phyloP scores from a whole-genome alignment of 2,329 filamentous ascomycete genomes.

The Colletotrichum tabaci region DNA sequence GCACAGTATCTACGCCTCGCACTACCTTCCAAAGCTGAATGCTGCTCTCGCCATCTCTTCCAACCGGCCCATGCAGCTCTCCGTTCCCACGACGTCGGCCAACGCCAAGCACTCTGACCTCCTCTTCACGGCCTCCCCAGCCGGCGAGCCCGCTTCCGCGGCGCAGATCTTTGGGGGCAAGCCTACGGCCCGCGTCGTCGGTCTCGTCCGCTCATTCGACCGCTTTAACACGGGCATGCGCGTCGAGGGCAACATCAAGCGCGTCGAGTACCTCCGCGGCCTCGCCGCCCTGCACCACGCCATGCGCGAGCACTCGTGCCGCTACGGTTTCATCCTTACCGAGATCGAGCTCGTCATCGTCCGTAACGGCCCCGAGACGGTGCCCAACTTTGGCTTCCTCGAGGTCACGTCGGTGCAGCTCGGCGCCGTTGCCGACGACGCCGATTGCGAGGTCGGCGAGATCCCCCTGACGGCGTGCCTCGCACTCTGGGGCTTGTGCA shows the following conservation, averaged over 20 bases:
- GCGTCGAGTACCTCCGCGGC: conserved; percentile 90
- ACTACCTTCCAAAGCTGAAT: conserved; percentile 91
- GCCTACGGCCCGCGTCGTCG: conserved; percentile 75
- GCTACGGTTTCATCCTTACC: conserved; percentile 96
- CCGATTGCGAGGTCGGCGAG: conserved; percentile 49
- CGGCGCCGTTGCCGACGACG: conserved; percentile 55
- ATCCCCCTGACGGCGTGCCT: conserved; percentile 78
- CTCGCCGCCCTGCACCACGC: conserved; percentile 88
- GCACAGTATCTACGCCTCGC: conserved; percentile 80
- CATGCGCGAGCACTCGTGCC: conserved; percentile 93
- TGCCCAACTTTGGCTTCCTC: conserved; percentile 90
- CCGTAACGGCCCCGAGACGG: conserved; percentile 79
- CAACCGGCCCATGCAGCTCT: conserved; percentile 72
- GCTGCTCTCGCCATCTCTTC: conserved; percentile 84
- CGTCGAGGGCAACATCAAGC: conserved; percentile 83
- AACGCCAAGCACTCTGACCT: conserved; percentile 63
- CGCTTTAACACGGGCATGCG: conserved; percentile 97
- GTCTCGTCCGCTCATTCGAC: conserved; percentile 92
- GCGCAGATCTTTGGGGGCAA: conserved; percentile 65
- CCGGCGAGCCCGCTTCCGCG: conserved; percentile 70
- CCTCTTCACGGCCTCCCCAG: conserved; percentile 76
- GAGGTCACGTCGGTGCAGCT: conserved; percentile 79
- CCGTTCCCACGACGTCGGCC: conserved; percentile 54
- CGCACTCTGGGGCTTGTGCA: conserved; percentile 84
- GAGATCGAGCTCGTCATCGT: conserved; percentile 96